Percentiles rank a stretch among this genome's conserved stretches.
Evolutionary conservation across 2,329 filamentous ascomycete genomes (phyloP).

Genomic region (Aspergillus brasiliensis): DNA sequence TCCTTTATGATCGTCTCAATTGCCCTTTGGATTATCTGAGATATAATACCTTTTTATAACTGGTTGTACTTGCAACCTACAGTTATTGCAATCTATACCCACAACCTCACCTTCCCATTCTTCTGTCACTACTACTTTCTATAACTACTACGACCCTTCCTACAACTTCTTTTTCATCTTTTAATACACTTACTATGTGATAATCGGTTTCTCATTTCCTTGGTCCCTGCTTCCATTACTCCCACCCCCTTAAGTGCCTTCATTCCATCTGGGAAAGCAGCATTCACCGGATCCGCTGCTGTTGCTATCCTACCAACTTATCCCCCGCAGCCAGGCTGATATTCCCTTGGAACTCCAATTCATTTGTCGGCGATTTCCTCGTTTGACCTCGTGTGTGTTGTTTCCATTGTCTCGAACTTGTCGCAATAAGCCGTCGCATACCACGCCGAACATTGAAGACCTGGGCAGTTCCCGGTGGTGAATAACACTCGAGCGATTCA

Average conservation of each 20-base stretch:
- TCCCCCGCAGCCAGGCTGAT: constrained; percentile 12
- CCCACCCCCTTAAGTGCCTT: constrained; percentile 47
- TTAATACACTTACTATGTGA: constrained; percentile 17
- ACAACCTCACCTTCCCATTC: constrained; percentile 21
- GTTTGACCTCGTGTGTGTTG: constrained; percentile 1
- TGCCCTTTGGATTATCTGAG: constrained; percentile 22
- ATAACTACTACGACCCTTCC: constrained; percentile 15
- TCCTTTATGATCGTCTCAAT: constrained; percentile 18
- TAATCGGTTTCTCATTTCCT: constrained; percentile 33
- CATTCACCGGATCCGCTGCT: constrained; percentile 28
- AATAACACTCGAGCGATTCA: not conserved
- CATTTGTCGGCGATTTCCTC: not conserved
- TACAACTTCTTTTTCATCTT: not conserved
- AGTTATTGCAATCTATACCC: constrained; percentile 14
- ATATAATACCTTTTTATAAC: constrained; percentile 21
- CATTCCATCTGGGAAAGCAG: constrained; percentile 32
- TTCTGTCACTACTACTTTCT: constrained; percentile 13
- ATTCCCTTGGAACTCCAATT: constrained; percentile 12
- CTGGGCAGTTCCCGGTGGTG: not conserved
- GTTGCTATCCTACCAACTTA: constrained; percentile 25
- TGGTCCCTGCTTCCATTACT: constrained; percentile 53
- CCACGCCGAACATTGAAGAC: not conserved
- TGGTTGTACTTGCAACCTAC: constrained; percentile 23
- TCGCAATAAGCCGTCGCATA: not conserved
- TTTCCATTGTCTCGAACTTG: not conserved